These are phyloP conservation scores for Tulasnella sp. DNA, from an alignment of 768 basidiomycete genomes.

Conservation along the genomic window DNA sequence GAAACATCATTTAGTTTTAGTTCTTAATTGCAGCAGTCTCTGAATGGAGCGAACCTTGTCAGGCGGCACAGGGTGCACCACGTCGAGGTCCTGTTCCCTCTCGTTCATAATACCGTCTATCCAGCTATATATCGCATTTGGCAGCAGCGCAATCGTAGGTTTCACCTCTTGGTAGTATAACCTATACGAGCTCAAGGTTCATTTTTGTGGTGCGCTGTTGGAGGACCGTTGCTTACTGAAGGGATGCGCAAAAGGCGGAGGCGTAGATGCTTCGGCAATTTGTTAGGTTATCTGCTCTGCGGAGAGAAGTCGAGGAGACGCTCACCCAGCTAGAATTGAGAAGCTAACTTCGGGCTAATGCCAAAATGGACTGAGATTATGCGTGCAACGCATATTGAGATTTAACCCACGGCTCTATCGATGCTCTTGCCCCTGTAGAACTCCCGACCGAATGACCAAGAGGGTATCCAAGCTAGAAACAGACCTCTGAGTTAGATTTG, in stretches of 20 bases:
- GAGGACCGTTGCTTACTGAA: conserved; percentile 27
- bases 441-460: conserved; percentile 35
- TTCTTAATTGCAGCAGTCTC: neutral
- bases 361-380: neutral
- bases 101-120: conserved; percentile 29
- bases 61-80: conserved; percentile 36
- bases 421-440: conserved; percentile 34
- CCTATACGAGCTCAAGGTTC: conserved; percentile 24
- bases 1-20: neutral
- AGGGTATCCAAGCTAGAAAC: conserved; percentile 35
- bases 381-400: neutral
- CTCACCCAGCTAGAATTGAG: conserved; percentile 34
- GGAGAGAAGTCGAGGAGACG: neutral
- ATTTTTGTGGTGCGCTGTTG: neutral
- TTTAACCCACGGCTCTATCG: conserved; percentile 28
- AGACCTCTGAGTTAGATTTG: neutral
- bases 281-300: neutral
- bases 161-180: conserved; percentile 36
- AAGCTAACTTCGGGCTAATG: conserved; percentile 36
- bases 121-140: conserved; percentile 26
- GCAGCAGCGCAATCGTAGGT: conserved; percentile 32
- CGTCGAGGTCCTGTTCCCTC: conserved; percentile 31
- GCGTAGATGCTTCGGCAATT: conserved; percentile 32
- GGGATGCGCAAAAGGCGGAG: conserved; percentile 35
- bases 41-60: conserved; percentile 28